Base-by-base conservation (phyloP, 306 rosid genomes). In the Glycine soja region DNA sequence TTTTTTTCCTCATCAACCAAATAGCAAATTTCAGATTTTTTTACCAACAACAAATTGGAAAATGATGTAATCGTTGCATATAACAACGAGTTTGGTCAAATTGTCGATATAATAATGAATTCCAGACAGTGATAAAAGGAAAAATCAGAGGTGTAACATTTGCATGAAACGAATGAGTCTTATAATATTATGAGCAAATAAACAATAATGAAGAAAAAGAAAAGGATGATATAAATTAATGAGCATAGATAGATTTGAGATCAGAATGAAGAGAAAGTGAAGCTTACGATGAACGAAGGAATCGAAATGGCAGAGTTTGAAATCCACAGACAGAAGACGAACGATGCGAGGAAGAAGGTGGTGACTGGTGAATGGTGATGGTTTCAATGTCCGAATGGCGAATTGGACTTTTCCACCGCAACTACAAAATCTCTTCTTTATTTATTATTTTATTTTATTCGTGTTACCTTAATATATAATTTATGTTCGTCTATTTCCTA, bases 281-380 rank as follows among this genome's bases (percentile, higher is more conserved):
- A 52, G 76, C 74, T 81, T 81, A 85, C 77, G 14, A 46, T 36
- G 40, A 36, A 36, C 40, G 40, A 36, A 36, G 40, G 58, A 70
- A 76, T 70, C 36, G 70, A 71, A 74, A 79, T 58, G 72, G 65
- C 12, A 0, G 66, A 15, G 34, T 43, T 76, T 63, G 82, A 59
- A 77, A 83, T 72, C 72, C 11, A 19, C 30, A 1, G 30, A 24
- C 30, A 24, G 30, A 24, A 24, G 30, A 32, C 3, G 58, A 57
- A 77, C 52, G 62, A 85, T 9, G 75, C 77, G 75, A 72, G 40
- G 74, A 72, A 4, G 42, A 4, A 19, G 84, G 66, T 36, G 40
- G 30, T 24, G 30, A 24, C 30, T 24, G 30, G 30, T 24, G 30
- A 24, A 24, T 24, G 30, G 30, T 83, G 82, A 7, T 40, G 78